phyloP scores from a whole-genome alignment of 805 yeast species.

The Pichia eremophila region DNA sequence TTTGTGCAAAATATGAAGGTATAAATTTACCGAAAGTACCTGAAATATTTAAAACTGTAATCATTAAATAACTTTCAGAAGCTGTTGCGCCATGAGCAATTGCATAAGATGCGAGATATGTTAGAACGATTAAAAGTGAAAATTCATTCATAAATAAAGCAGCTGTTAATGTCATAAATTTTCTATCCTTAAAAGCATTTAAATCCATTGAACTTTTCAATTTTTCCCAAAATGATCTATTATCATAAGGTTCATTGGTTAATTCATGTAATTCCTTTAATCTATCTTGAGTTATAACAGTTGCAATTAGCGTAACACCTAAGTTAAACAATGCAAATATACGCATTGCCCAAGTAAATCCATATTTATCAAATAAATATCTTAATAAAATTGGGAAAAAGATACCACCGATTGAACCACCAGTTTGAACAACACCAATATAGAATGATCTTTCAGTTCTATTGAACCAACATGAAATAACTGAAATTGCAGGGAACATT shows the following conservation, averaged over 20 bases:
- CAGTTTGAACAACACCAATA: constrained; percentile 39
- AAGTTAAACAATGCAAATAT: constrained; percentile 39
- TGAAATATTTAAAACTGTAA: constrained; percentile 37
- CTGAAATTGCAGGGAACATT: constrained; percentile 52
- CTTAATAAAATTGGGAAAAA: constrained; percentile 43
- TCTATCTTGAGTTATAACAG: constrained; percentile 34
- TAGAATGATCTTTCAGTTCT: constrained; percentile 46
- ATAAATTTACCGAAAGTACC: constrained; percentile 32
- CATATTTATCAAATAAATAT: constrained; percentile 36
- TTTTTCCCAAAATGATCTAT: constrained; percentile 9
- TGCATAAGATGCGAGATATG: constrained; percentile 47
- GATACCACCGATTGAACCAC: constrained; percentile 48
- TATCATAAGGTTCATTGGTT: constrained; percentile 15
- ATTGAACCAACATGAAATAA: constrained; percentile 55
- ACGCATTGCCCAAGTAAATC: constrained; percentile 51
- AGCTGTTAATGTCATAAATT: constrained; percentile 30
- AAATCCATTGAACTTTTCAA: constrained; percentile 29
- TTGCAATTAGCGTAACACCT: constrained; percentile 28
- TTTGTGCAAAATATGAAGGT: constrained; percentile 27
- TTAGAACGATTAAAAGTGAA: constrained; percentile 36
- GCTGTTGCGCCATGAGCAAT: constrained; percentile 37
- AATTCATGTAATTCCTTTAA: constrained; percentile 19
- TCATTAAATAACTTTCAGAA: constrained; percentile 34
- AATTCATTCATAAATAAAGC: constrained; percentile 38
- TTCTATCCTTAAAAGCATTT: constrained; percentile 31